Evolutionary conservation across 768 basidiomycete species (phyloP).

Genomic region (Gloeostereum incarnatum): DNA sequence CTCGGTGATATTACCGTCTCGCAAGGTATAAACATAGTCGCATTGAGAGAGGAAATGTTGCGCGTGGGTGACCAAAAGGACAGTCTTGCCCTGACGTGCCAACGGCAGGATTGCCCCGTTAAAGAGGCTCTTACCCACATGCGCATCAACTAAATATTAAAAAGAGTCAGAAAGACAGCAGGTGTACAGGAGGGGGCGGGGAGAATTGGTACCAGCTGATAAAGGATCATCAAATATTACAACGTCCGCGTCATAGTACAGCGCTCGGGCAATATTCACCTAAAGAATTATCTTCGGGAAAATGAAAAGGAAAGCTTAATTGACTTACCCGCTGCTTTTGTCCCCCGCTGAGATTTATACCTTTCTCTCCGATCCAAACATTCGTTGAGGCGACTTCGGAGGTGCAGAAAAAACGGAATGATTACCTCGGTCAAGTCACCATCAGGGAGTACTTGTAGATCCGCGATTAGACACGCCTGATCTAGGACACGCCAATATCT

Average conservation of each 20-base stretch:
- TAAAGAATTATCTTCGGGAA: constrained; percentile 11
- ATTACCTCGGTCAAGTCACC: constrained; percentile 66
- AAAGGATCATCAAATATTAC: constrained; percentile 58
- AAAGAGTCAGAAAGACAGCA: constrained; percentile 11
- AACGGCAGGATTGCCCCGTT: constrained; percentile 51
- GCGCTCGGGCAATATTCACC: constrained; percentile 62
- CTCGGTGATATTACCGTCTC: constrained; percentile 29
- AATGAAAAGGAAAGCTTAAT: background rate
- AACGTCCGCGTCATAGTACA: constrained; percentile 58
- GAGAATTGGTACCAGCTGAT: constrained; percentile 37
- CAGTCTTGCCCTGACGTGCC: constrained; percentile 34
- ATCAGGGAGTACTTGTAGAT: constrained; percentile 56
- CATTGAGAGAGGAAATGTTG: constrained; percentile 43
- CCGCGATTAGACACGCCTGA: constrained; percentile 48
- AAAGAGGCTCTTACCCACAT: constrained; percentile 65
- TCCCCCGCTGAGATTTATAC: constrained; percentile 58
- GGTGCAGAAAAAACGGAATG: background rate
- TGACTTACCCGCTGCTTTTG: constrained; percentile 46
- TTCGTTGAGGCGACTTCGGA: background rate
- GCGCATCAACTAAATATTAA: constrained; percentile 50
- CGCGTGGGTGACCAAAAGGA: constrained; percentile 47
- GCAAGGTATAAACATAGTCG: constrained; percentile 40
- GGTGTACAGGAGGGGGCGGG: background rate
- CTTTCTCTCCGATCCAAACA: constrained; percentile 70
- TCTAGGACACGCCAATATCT: constrained; percentile 58